Percentiles rank a stretch among this genome's conserved stretches.
These are phyloP conservation scores for Helianthus tuberosus DNA, from an alignment of 129 eudicot species.

Conservation along the genomic window DNA sequence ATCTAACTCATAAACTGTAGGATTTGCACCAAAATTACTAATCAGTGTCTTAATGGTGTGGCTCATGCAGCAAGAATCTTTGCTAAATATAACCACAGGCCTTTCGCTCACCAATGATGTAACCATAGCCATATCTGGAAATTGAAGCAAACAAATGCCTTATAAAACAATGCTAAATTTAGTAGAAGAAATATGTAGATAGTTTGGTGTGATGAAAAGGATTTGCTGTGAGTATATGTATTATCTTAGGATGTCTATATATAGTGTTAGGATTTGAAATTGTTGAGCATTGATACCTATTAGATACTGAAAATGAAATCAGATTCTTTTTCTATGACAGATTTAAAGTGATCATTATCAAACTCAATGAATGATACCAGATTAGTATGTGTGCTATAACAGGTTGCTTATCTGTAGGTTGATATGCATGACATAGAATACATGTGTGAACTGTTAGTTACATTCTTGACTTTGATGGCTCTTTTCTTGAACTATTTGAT, in stretches of 20 bases:
- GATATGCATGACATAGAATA: too few relatives aligned
- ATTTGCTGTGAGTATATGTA: constrained; percentile 6
- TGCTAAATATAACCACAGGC: constrained; percentile 71
- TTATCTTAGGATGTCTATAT: constrained; percentile 20
- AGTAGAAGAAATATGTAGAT: constrained; percentile 4
- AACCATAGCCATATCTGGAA: constrained; percentile 44
- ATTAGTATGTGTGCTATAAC: background rate
- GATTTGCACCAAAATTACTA: constrained; percentile 68
- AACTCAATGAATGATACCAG: constrained; percentile 20
- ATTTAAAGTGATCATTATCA: constrained; percentile 2
- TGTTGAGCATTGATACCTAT: constrained; percentile 4
- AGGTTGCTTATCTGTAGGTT: too few relatives aligned
- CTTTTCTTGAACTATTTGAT: too few relatives aligned
- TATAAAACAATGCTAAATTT: background rate
- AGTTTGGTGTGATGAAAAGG: background rate
- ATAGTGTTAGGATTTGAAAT: constrained; percentile 27
- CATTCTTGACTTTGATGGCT: too few relatives aligned
- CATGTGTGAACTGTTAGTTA: too few relatives aligned
- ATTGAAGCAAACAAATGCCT: background rate
- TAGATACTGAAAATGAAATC: constrained; percentile 33
- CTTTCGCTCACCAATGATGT: constrained; percentile 47
- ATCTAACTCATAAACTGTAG: constrained; percentile 65
- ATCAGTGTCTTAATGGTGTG: constrained; percentile 65
- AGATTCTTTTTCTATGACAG: constrained; percentile 25
- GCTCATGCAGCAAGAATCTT: constrained; percentile 65